A percentile compares a stretch with the other conserved stretches of the same genome.
Evolutionary conservation across 352 stramenopile species (phyloP).

Genomic region (Phytopythium boreale): DNA sequence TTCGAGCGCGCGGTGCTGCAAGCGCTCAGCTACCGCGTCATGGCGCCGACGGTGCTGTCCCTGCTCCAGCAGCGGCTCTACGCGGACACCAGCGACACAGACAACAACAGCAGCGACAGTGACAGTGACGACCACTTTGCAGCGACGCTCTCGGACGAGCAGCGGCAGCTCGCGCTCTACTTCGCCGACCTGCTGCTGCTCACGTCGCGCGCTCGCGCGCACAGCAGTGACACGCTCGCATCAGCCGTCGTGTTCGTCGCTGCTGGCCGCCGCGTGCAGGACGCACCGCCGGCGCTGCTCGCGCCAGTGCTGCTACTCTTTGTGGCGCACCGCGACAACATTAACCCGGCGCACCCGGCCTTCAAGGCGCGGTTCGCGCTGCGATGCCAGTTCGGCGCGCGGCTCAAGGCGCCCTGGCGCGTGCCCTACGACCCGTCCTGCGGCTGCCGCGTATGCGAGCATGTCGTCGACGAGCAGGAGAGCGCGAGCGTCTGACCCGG

Average conservation of each 20-base stretch:
- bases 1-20: conserved; percentile 44
- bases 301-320: conserved; percentile 57
- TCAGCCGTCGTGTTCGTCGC: conserved; percentile 63
- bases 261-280: conserved; percentile 36
- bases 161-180: conserved; percentile 55
- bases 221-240: conserved; percentile 42
- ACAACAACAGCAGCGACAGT: background rate
- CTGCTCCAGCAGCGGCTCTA: conserved; percentile 45
- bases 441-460: conserved; percentile 55
- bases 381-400: conserved; percentile 53
- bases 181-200: conserved; percentile 58
- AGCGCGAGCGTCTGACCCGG: conserved; percentile 6
- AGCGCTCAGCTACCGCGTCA: conserved; percentile 50
- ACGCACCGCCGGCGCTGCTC: conserved; percentile 44
- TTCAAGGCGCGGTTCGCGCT: conserved; percentile 67
- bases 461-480: conserved; percentile 27
- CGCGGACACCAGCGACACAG: background rate
- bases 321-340: conserved; percentile 61
- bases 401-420: conserved; percentile 44
- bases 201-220: conserved; percentile 35
- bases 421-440: conserved; percentile 53
- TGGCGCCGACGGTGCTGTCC: conserved; percentile 41
- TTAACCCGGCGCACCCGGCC: conserved; percentile 46
- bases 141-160: conserved; percentile 14
- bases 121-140: no score